These are phyloP conservation scores for Neurospora sp. DNA, from an alignment of 495 filamentous ascomycete genomes.

Conservation along the genomic window DNA sequence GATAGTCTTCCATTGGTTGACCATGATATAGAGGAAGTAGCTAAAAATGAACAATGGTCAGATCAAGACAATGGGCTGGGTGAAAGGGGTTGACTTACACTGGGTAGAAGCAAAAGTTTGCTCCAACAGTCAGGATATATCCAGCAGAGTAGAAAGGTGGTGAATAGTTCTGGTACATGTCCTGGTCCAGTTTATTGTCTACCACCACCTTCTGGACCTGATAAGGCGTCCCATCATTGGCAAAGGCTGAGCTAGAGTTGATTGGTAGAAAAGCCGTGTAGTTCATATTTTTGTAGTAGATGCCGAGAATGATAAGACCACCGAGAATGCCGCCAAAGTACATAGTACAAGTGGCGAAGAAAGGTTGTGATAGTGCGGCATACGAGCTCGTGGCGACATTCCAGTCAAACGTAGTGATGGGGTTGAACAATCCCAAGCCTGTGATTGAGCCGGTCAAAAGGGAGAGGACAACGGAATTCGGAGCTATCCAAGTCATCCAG, in stretches of 20 bases:
- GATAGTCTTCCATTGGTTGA: conserved; percentile 42
- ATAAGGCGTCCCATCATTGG: conserved; percentile 43
- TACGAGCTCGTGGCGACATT: conserved; percentile 23
- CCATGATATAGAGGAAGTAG: conserved; percentile 43
- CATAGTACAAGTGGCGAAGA: conserved; percentile 23
- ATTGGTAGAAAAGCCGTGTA: conserved; percentile 46
- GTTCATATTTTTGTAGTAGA: conserved; percentile 44
- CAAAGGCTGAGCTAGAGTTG: conserved; percentile 35
- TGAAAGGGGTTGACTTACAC: conserved; percentile 10
- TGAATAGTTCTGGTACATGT: conserved; percentile 45
- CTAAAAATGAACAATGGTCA: background rate
- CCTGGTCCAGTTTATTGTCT: conserved; percentile 38
- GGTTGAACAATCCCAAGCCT: conserved; percentile 23
- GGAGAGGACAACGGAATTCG: conserved; percentile 22
- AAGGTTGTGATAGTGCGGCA: conserved; percentile 24
- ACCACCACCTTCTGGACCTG: conserved; percentile 43
- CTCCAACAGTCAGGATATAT: conserved; percentile 46
- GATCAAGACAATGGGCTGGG: background rate
- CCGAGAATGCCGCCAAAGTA: conserved; percentile 17
- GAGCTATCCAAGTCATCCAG: conserved; percentile 34
- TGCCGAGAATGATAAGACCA: conserved; percentile 33
- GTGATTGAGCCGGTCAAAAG: conserved; percentile 19
- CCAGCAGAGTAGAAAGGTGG: conserved; percentile 53
- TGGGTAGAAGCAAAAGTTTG: conserved; percentile 50
- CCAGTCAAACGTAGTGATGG: conserved; percentile 27